phyloP scores from a whole-genome alignment of 257 asterid genomes.

The Rhazya stricta region DNA sequence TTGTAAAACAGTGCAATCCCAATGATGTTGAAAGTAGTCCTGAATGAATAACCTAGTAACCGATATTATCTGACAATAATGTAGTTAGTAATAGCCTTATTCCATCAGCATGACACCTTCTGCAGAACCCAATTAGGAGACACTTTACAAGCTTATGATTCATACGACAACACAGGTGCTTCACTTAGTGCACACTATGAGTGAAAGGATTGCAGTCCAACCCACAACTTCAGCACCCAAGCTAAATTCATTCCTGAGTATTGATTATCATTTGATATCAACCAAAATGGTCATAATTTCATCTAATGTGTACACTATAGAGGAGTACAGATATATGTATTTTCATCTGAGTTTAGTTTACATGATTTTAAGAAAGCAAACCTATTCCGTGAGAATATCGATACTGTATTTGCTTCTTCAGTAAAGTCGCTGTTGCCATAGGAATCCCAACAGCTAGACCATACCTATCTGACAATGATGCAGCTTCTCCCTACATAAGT shows the following conservation, averaged over 20 bases:
- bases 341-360: background rate
- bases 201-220: background rate
- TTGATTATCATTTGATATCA: background rate
- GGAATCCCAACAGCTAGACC: slow-evolving; percentile 82
- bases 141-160: background rate
- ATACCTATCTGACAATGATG: slow-evolving; percentile 67
- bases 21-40: background rate
- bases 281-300: background rate
- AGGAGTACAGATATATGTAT: background rate
- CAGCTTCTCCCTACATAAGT: slow-evolving; percentile 81
- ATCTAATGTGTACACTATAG: background rate
- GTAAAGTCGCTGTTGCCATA: slow-evolving; percentile 55
- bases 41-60: background rate
- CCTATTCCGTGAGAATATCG: slow-evolving; percentile 89
- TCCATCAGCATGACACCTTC: background rate
- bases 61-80: background rate
- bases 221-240: slow-evolving; percentile 4
- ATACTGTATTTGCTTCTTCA: slow-evolving; percentile 72
- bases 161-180: background rate
- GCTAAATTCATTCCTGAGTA: background rate
- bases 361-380: slow-evolving; percentile 8
- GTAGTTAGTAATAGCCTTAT: background rate
- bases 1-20: background rate
- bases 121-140: background rate
- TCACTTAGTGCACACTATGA: background rate